Base-by-base conservation (phyloP, 1,139 yeast species). In the Geotrichum aggregatum region DNA sequence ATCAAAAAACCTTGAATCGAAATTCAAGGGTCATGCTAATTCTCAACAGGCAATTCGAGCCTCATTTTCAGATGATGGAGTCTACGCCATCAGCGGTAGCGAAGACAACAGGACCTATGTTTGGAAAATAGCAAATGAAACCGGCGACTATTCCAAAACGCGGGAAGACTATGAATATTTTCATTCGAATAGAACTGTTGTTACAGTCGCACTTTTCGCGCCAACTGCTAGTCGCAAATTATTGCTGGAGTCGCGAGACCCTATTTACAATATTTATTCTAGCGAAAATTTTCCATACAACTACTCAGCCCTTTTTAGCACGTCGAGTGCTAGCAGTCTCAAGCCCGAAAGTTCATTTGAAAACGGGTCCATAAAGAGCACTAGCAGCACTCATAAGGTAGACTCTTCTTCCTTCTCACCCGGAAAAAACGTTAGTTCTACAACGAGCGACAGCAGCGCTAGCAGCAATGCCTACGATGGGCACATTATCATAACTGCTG, bases 161-260 rank as follows among this genome's bases (percentile, higher is more conserved):
- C 58, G 63, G 31, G 63, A 63, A 39, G 67, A 66, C 46, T 74
- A 73, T 64, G 75, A 85, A 3, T 76, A 86, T 3, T 86, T 88
- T 65, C 94, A 85, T 67, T 88, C 95, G 0, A 89, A 86, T 67
- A 81, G 79, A 60, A 73, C 84, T 0, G 77, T 80, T 41, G 87
- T 88, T 22, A 88, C 92, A 45, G 82, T 79, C 19, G 92, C 95
- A 0, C 63, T 80, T 0, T 81, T 88, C 70, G 96, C 95, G 0
- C 97, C 97, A 0, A 71, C 78, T n/a, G 72, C 73, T 2, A 83
- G 96, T 0, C 76, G 79, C 54, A 80, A 79, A 54, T 71, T 84
- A 14, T 68, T 89, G 49, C 83, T 84, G 47, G 71, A 83, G 42
- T 84, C 95, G 1, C 85, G 85, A 62, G 97, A 89, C 64, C 80